Base-by-base conservation (phyloP, 371 early-diverging fungal species). In the Rhizopus arrhizus region DNA sequence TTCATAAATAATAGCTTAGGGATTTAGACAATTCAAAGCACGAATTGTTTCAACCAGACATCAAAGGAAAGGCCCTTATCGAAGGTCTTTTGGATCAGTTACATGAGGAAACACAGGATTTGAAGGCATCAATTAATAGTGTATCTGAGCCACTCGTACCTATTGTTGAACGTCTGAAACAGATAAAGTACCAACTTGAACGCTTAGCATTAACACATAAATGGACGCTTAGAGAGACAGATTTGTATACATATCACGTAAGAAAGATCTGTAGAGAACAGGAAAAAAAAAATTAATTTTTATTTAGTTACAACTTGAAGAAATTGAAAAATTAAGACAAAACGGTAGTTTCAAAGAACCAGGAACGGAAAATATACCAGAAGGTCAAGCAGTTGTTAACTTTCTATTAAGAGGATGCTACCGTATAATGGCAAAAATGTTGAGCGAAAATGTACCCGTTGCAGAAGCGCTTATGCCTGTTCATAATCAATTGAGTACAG, bases 351-450 rank as follows among this genome's bases (percentile, higher is more conserved):
- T 92, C 63, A 83, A 84, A 55, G 88, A 87, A 63, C 59, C 73
- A 9, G 68, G 80, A 35, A 88, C 90, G n/a, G 75, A 83, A 43
- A 66, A 60, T 6, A 76, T 89, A 1, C 85, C 88, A 0, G 84
- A 85, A 61, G 91, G 91, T 10, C 91, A 92, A 63, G 84, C 85
- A 1, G 74, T 90, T 7, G 74, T 94, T 40, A 91, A 94, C 67
- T 93, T 90, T 64, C 70, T 95, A 61, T 78, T 95, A 33, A 91
- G 92, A 68, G 92, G 90, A 56, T 94, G 94, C 75, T 93, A 95
- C 65, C 85, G 89, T 38, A 69, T 92, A n/a, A 85, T 95, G 54
- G 89, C 93, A 62, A 92, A 90, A 62, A 85, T 95, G 65, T 66
- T 87, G 35, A 84, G 88, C 56, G 85, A 89, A 5, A 89, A 89